Conservation (phyloP, 148 eudicot genomes). For the Gaultheria prostrata region DNA sequence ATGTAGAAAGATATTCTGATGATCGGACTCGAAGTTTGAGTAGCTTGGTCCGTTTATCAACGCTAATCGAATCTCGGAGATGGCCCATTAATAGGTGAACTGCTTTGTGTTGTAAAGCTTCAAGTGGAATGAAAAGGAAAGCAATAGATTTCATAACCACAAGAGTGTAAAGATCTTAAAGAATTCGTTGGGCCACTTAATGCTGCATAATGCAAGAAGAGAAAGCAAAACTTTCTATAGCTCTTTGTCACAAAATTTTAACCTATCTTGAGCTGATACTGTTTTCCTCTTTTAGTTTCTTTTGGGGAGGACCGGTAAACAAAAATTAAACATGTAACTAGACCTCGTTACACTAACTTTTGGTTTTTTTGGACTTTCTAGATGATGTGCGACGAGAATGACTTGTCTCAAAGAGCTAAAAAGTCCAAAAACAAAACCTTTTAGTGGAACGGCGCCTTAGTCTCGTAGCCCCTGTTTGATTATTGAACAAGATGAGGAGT, state of each 20-base stretch:
- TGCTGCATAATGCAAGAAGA: background rate
- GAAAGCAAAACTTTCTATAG: background rate
- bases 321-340: too few species aligned
- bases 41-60: background rate
- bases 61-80: background rate
- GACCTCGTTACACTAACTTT: too few species aligned
- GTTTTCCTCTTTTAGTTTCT: background rate
- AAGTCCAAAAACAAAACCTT: too few species aligned
- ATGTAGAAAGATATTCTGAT: background rate
- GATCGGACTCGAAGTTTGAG: background rate
- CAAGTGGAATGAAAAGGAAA: background rate
- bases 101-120: background rate
- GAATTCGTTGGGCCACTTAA: background rate
- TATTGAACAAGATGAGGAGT: too few species aligned
- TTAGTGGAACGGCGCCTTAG: too few species aligned
- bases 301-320: background rate
- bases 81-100: background rate
- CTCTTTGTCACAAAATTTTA: background rate
- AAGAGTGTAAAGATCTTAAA: background rate
- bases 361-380: too few species aligned
- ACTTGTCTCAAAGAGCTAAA: too few species aligned
- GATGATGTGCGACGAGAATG: too few species aligned
- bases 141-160: background rate
- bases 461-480: too few species aligned
- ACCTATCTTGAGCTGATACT: background rate